A percentile compares a stretch with the other conserved stretches of the same genome.
Conservation (phyloP, 495 filamentous ascomycete species). For the Hyaloscypha hepaticicola region DNA sequence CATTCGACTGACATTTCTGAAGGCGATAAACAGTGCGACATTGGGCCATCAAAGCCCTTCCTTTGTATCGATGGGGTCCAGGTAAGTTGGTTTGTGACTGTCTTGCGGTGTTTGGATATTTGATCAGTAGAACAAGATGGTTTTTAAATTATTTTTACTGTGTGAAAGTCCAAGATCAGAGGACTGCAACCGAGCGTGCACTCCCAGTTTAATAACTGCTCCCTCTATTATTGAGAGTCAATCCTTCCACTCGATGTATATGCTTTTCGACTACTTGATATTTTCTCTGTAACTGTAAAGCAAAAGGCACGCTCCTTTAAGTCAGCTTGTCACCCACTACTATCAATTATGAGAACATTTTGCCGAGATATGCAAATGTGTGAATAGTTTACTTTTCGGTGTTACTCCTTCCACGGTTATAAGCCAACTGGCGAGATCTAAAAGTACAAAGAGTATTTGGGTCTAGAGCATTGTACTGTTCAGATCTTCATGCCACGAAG, state of each 20-base stretch:
- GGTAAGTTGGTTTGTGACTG: not conserved
- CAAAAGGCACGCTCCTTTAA: no score
- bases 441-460: conserved; percentile 23
- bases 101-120: not conserved
- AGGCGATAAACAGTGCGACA: not conserved
- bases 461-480: not conserved
- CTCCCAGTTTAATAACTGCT: not conserved
- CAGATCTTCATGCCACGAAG: not conserved
- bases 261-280: no score
- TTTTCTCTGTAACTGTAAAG: no score
- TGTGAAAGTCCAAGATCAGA: not conserved
- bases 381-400: not conserved
- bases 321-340: no score
- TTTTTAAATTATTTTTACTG: not conserved
- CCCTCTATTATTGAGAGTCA: no score
- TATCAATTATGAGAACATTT: no score
- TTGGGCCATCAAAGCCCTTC: not conserved
- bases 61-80: not conserved
- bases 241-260: no score
- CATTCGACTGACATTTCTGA: conserved; percentile 1
- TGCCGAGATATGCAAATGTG: no score
- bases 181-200: not conserved
- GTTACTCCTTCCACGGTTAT: not conserved
- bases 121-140: not conserved
- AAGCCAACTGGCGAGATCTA: conserved; percentile 6